Conservation (phyloP, 139 green algal species). For the Chlorella sorokiniana region DNA sequence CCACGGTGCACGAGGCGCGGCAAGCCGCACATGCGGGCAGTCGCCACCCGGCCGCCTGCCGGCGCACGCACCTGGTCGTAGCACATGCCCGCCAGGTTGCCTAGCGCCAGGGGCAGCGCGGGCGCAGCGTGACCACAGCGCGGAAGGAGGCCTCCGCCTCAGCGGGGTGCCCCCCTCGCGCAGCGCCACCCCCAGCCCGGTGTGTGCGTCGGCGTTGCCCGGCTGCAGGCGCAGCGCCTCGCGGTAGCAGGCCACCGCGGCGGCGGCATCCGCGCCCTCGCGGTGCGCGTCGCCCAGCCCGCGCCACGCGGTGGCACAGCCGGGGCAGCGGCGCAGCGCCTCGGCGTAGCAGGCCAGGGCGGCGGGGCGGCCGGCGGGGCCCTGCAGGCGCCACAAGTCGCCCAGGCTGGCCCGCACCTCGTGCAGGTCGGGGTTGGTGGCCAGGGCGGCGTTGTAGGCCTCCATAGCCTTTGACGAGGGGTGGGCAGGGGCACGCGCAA, state of each 20-base stretch:
- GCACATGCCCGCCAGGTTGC: conserved; percentile 67
- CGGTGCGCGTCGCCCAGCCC: conserved; percentile 75
- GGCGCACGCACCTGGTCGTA: conserved; percentile 24
- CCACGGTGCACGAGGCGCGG: too few relatives aligned
- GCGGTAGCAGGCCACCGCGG: conserved; percentile 71
- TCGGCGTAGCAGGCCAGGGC: conserved; percentile 76
- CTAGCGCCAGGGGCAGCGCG: conserved; percentile 69
- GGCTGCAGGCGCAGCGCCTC: conserved; percentile 66
- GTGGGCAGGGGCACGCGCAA: too few relatives aligned
- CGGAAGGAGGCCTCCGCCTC: conserved; percentile 70
- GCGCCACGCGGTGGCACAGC: conserved; percentile 74
- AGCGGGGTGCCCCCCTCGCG: conserved; percentile 60
- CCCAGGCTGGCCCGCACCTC: conserved; percentile 84
- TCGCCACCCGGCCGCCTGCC: too few relatives aligned
- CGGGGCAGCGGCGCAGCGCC: conserved; percentile 60
- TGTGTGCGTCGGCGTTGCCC: conserved; percentile 70
- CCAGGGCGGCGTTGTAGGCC: conserved; percentile 67
- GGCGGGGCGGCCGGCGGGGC: conserved; percentile 31
- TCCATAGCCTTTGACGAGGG: conserved; percentile 58
- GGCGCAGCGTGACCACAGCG: conserved; percentile 63
- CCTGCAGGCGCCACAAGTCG: conserved; percentile 72
- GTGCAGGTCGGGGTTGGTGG: conserved; percentile 59
- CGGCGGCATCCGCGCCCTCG: conserved; percentile 57
- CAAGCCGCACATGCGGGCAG: too few relatives aligned
- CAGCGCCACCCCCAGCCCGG: conserved; percentile 68